phyloP scores from a whole-genome alignment of 73 alveolate species.

The Paramecium octaurelia region DNA sequence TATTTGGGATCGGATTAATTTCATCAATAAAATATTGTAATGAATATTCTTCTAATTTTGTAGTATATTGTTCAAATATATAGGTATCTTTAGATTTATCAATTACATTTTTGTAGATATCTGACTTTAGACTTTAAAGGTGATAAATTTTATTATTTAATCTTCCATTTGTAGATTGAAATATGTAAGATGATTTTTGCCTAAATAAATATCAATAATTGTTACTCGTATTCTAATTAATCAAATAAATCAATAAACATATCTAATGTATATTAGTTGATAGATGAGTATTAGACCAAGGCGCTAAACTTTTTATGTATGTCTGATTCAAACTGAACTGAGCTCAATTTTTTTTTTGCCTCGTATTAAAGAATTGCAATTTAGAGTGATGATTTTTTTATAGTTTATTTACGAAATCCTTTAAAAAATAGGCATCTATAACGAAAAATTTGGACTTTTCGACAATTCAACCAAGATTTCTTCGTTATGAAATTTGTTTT shows the following conservation, averaged over 20 bases:
- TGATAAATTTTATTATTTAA: background rate
- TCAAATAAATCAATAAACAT: background rate
- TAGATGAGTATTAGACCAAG: background rate
- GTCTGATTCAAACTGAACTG: background rate
- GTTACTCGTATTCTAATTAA: background rate
- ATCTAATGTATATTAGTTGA: background rate
- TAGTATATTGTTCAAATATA: background rate
- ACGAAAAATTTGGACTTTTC: background rate
- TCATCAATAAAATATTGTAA: background rate
- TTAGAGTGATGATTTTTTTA: background rate
- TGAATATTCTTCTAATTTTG: background rate
- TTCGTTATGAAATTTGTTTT: background rate
- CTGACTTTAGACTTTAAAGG: background rate
- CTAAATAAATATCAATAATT: background rate
- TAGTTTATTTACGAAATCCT: conserved; percentile 9
- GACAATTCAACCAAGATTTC: background rate
- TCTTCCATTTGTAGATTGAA: background rate
- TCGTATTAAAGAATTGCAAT: background rate
- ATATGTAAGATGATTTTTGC: background rate
- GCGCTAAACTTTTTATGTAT: background rate
- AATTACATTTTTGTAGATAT: background rate
- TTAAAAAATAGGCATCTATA: background rate
- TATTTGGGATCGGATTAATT: background rate
- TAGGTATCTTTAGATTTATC: conserved; percentile 9
- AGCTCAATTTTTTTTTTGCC: background rate